phyloP scores from a whole-genome alignment of 1,284 basidiomycete species.

The Ganoderma boninense region DNA sequence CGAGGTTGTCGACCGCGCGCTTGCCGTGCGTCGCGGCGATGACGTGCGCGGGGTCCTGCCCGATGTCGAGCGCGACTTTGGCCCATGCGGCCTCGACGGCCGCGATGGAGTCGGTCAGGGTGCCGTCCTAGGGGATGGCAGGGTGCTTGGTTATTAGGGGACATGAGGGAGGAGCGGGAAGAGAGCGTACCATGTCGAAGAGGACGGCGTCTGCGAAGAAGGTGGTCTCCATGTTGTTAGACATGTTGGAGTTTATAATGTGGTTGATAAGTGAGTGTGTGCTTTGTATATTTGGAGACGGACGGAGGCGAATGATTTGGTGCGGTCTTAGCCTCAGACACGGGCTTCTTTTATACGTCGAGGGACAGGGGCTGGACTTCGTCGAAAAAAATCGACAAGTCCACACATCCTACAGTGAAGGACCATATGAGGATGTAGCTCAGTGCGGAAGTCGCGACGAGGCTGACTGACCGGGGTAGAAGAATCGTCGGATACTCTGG shows the following conservation, averaged over 20 bases:
- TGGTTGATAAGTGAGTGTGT: no score
- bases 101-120: constrained; percentile 77
- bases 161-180: constrained; percentile 35
- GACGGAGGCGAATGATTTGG: background rate
- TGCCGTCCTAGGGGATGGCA: constrained; percentile 68
- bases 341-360: background rate
- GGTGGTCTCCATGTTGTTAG: constrained; percentile 36
- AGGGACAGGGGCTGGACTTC: background rate
- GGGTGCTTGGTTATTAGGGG: constrained; percentile 51
- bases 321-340: background rate
- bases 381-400: no score
- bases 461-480: no score
- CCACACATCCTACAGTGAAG: no score
- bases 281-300: constrained; percentile 3
- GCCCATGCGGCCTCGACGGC: constrained; percentile 85
- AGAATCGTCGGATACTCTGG: no score
- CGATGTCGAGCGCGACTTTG: constrained; percentile 74
- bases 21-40: constrained; percentile 59
- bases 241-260: constrained; percentile 33
- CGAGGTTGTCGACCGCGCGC: constrained; percentile 43
- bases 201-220: constrained; percentile 70
- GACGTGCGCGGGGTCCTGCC: constrained; percentile 62
- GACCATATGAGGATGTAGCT: no score
- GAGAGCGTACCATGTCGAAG: constrained; percentile 72
- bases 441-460: no score